Conservation (phyloP, 2,329 filamentous ascomycete genomes). For the Hyphodiscus sp. region DNA sequence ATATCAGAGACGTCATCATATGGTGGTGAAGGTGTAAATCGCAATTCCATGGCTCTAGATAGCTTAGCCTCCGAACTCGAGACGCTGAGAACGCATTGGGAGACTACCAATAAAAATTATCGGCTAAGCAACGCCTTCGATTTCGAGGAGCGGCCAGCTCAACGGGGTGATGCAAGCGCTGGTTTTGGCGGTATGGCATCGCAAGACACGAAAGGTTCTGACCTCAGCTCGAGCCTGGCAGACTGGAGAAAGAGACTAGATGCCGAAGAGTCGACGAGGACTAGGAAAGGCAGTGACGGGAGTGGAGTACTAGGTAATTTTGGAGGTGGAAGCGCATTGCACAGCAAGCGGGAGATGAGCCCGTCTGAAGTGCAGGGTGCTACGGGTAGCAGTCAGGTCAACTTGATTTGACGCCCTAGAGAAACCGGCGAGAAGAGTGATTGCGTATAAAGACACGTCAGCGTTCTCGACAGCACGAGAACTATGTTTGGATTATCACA, state of each 20-base stretch:
- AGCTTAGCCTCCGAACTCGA: conserved; percentile 90
- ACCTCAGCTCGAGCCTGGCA: conserved; percentile 64
- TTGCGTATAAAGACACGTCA: not conserved
- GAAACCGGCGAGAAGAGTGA: not conserved
- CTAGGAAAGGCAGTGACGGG: conserved; percentile 18
- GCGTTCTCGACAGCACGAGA: not conserved
- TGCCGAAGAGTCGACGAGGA: conserved; percentile 30
- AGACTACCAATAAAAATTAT: conserved; percentile 92
- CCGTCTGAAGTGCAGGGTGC: conserved; percentile 11
- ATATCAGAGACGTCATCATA: conserved; percentile 53
- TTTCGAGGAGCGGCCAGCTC: conserved; percentile 43
- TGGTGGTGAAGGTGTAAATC: conserved; percentile 35
- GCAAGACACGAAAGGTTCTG: conserved; percentile 36
- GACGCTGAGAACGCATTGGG: conserved; percentile 84
- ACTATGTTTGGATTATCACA: not conserved
- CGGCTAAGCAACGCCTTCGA: conserved; percentile 85
- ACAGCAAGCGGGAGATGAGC: conserved; percentile 22
- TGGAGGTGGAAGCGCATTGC: not conserved
- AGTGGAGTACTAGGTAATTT: not conserved
- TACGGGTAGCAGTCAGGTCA: not conserved
- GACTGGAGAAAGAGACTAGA: conserved; percentile 78
- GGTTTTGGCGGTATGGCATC: conserved; percentile 37
- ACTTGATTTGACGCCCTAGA: not conserved
- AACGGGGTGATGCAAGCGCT: conserved; percentile 32
- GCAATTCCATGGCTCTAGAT: conserved; percentile 71